Percentiles rank a stretch among this genome's conserved stretches.
phyloP scores from a whole-genome alignment of 352 stramenopile species.

The Phytophthora vignae region DNA sequence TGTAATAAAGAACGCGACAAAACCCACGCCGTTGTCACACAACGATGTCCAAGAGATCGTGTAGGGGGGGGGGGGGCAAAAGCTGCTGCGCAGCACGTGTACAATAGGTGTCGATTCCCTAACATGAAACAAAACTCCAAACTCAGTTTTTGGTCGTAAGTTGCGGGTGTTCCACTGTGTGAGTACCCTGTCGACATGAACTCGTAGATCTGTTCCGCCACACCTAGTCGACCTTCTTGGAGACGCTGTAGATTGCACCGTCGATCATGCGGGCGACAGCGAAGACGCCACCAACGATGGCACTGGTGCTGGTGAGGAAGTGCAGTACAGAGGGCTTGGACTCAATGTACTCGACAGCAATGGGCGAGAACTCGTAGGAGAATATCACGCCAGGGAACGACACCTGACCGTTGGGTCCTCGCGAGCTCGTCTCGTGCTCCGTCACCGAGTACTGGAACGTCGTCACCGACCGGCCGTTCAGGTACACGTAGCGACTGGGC shows the following conservation, averaged over 20 bases:
- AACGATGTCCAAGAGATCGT: slow-evolving; percentile 34
- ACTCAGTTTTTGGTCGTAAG: slow-evolving; percentile 23
- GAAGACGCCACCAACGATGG: slow-evolving; percentile 89
- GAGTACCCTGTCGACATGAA: slow-evolving; percentile 8
- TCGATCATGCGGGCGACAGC: slow-evolving; percentile 90
- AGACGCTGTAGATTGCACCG: slow-evolving; percentile 89
- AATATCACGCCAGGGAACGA: slow-evolving; percentile 88
- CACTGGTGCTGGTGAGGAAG: slow-evolving; percentile 89
- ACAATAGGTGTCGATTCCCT: slow-evolving; percentile 31
- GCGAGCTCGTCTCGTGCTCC: slow-evolving; percentile 72
- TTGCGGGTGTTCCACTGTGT: slow-evolving; percentile 16
- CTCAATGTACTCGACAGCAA: slow-evolving; percentile 90
- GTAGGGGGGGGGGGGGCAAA: slow-evolving; percentile 33
- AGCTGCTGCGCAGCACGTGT: slow-evolving; percentile 30
- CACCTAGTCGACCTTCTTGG: slow-evolving; percentile 88
- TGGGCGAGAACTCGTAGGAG: slow-evolving; percentile 91
- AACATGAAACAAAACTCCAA: slow-evolving; percentile 37
- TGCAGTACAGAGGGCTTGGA: slow-evolving; percentile 85
- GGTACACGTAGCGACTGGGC: slow-evolving; percentile 84
- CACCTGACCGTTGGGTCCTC: slow-evolving; percentile 56
- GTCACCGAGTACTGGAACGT: slow-evolving; percentile 92
- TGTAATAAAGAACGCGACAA: slow-evolving; percentile 37
- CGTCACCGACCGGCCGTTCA: slow-evolving; percentile 68
- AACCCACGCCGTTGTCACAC: not conserved
- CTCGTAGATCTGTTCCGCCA: not conserved